Conservation (phyloP, 805 yeast genomes). For the Wickerhamiella slavikovae region DNA sequence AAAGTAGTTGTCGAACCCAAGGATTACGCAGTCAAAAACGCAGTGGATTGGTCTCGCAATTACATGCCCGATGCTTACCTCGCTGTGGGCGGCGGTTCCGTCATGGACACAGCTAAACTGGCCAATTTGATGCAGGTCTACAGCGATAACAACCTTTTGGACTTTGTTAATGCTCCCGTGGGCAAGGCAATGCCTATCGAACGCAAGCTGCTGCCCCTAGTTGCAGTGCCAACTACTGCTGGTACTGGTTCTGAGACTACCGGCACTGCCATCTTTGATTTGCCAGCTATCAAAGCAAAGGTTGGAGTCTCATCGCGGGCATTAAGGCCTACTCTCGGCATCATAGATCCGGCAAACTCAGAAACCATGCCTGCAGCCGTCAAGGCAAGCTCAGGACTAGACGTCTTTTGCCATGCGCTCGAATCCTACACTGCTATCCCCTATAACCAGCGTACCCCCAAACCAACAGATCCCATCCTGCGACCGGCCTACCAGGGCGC, state of each 20-base stretch:
- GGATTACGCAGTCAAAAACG: constrained; percentile 17
- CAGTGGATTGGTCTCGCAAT: constrained; percentile 20
- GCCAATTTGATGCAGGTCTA: constrained; percentile 23
- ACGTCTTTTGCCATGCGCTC: constrained; percentile 25
- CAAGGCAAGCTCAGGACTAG: constrained; percentile 24
- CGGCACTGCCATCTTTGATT: constrained; percentile 25
- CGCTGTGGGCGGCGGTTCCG: constrained; percentile 28
- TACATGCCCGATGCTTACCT: constrained; percentile 21
- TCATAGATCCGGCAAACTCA: constrained; percentile 24
- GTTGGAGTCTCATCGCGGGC: constrained; percentile 26
- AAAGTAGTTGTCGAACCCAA: constrained; percentile 22
- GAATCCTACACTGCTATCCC: constrained; percentile 28
- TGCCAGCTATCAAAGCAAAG: constrained; percentile 21
- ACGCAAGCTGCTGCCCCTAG: constrained; percentile 19
- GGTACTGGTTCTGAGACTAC: constrained; percentile 29
- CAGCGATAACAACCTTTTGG: constrained; percentile 22
- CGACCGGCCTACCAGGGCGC: constrained; percentile 26
- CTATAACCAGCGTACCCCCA: constrained; percentile 20
- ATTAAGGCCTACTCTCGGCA: constrained; percentile 23
- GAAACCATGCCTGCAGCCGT: constrained; percentile 23
- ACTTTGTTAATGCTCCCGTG: constrained; percentile 24
- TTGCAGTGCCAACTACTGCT: constrained; percentile 27
- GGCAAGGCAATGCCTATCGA: constrained; percentile 21
- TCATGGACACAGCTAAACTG: constrained; percentile 26
- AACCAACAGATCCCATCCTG: constrained; percentile 19